Conservation (phyloP, 345 rosid species). For the Trapa incisa region DNA sequence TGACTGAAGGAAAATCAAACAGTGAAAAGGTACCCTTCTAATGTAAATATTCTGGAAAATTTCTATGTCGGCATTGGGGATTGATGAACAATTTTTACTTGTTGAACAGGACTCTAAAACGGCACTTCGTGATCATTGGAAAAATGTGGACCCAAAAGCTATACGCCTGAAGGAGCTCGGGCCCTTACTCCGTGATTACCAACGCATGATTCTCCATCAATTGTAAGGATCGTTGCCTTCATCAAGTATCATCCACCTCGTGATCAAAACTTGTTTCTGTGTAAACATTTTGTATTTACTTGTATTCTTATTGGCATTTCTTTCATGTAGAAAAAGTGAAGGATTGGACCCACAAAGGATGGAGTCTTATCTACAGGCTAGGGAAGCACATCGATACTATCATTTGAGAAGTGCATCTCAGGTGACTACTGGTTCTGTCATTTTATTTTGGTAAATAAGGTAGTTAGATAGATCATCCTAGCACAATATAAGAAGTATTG, state of each 20-base stretch:
- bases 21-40: constrained; percentile 26
- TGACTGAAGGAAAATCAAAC: constrained; percentile 31
- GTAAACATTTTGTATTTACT: constrained; percentile 8
- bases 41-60: not conserved
- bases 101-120: constrained; percentile 13
- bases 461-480: too few species aligned
- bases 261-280: not conserved
- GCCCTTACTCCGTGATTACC: constrained; percentile 84
- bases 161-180: constrained; percentile 62
- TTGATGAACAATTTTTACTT: not conserved
- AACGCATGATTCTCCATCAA: constrained; percentile 41
- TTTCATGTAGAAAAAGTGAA: constrained; percentile 29
- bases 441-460: not conserved
- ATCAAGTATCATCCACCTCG: too few species aligned
- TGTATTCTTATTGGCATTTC: constrained; percentile 6
- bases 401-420: constrained; percentile 67
- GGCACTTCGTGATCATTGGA: constrained; percentile 79
- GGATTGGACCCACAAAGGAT: constrained; percentile 24
- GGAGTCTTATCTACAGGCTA: constrained; percentile 27
- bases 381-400: constrained; percentile 48
- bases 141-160: constrained; percentile 36
- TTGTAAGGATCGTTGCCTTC: constrained; percentile 36
- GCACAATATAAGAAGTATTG: not conserved
- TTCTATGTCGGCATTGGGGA: not conserved
- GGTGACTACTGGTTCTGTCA: constrained; percentile 29